Base-by-base conservation (phyloP, 2,329 filamentous ascomycete genomes). In the Grosmannia penicillata region DNA sequence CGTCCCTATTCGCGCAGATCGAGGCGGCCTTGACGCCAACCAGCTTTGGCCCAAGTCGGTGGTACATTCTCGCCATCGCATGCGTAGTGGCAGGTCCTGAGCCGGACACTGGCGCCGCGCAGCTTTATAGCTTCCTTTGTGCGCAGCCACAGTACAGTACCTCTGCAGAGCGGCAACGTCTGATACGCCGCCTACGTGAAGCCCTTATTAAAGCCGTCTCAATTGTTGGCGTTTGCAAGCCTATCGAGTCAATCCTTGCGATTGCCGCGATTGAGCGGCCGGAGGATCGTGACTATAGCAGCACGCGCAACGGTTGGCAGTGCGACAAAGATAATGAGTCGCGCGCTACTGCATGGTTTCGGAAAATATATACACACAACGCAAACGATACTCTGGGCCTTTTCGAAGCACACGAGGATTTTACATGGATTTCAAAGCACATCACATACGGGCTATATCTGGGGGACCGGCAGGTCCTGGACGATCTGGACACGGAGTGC, bases 171-270 rank as follows among this genome's bases (percentile, higher is more conserved):
- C 61, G 70, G 10, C 55, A 71, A 47, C 51, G 50, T 0, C 56
- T 75, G 8, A 56, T 73, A 39, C 61, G 64, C 3, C 56, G 68
- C 3, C 47, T 75, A 3, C 63, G 75, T 31, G 75, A 79, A 52
- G 65, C 63, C 0, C 56, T 79, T 11, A 53, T 80, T 41, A 78
- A 79, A 53, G 55, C 63, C n/a, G 60, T 73, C 10, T 58, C 60
- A 11, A 57, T 78, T 3, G 62, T 75, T 14, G 75, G 75, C 1
- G 70, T 78, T 1, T 75, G 70, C 52, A 78, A 75, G 48, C 72
- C 73, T 8, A 53, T 79, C 5, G 72, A 77, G 47, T 66, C 71
- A 1, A 66, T 77, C 31, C 58, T 75, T 8, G 59, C 64, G n/a
- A 74, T 77, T 38, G 58, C 55, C 40, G 56, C 60, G 14, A 50